Conservation (phyloP, 2,329 filamentous ascomycete genomes). For the Fusarium penzigii region DNA sequence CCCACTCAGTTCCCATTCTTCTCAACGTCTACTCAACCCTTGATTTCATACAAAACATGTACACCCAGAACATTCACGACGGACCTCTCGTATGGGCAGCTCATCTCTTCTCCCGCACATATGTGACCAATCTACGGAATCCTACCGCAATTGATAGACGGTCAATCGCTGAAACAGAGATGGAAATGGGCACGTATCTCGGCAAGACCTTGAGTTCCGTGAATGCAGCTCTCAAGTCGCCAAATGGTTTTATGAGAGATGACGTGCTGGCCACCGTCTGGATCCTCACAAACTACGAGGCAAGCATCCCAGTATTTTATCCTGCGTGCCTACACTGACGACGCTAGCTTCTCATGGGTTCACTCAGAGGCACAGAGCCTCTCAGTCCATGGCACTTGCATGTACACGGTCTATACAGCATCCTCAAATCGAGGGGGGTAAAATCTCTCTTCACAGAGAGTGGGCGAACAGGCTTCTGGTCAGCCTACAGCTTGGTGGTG, state of each 20-base stretch:
- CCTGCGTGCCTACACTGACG: constrained; percentile 7
- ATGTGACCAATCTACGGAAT: constrained; percentile 38
- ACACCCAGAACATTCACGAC: constrained; percentile 24
- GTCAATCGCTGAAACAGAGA: constrained; percentile 28
- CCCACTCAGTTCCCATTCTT: constrained; percentile 41
- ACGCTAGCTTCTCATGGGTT: constrained; percentile 39
- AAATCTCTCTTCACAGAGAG: constrained; percentile 21
- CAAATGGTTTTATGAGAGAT: constrained; percentile 31
- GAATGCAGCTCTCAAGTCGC: constrained; percentile 36
- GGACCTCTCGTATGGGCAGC: constrained; percentile 42
- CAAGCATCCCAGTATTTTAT: constrained; percentile 7
- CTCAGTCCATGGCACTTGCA: constrained; percentile 41
- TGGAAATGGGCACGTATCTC: constrained; percentile 38
- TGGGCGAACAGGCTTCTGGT: constrained; percentile 39
- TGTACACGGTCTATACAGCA: constrained; percentile 36
- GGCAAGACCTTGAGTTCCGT: constrained; percentile 41
- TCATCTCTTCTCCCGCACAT: constrained; percentile 43
- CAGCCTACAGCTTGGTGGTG: constrained; percentile 41
- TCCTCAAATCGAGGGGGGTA: constrained; percentile 37
- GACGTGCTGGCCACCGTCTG: constrained; percentile 43
- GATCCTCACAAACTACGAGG: constrained; percentile 44
- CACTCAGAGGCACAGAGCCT: constrained; percentile 27
- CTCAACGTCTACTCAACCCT: constrained; percentile 40
- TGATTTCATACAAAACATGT: constrained; percentile 36
- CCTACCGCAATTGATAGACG: constrained; percentile 31